Evolutionary conservation across 2,329 filamentous ascomycete genomes (phyloP).

Genomic region (Fusarium pseudoanthophilum): DNA sequence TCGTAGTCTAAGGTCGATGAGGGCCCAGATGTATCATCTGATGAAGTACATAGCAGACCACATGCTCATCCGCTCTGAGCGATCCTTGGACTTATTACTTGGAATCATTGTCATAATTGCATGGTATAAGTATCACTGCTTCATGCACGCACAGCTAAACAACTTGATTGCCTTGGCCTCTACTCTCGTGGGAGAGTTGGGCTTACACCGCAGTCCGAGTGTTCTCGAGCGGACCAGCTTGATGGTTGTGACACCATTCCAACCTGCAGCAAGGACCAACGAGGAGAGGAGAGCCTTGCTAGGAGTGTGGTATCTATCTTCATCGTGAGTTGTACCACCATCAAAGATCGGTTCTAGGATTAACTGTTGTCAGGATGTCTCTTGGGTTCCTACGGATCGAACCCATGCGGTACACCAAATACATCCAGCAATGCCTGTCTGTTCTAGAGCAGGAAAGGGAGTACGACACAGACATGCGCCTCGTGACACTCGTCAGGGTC

Average conservation of each 20-base stretch:
- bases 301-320: constrained; percentile 65
- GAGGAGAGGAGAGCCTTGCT: constrained; percentile 64
- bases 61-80: constrained; percentile 60
- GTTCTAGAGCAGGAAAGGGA: constrained; percentile 58
- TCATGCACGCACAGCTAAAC: constrained; percentile 63
- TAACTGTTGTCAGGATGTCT: constrained; percentile 50
- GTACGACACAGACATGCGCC: constrained; percentile 57
- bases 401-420: constrained; percentile 61
- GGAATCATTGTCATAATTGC: constrained; percentile 61
- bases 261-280: constrained; percentile 55
- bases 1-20: constrained; percentile 58
- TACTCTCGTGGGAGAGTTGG: constrained; percentile 60
- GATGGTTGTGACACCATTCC: constrained; percentile 54
- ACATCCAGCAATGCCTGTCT: constrained; percentile 62
- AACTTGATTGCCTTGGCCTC: constrained; percentile 61
- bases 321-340: constrained; percentile 54
- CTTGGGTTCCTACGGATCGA: constrained; percentile 58
- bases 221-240: constrained; percentile 56
- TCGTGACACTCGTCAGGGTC: constrained; percentile 60
- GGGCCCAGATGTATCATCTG: constrained; percentile 60
- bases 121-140: constrained; percentile 66
- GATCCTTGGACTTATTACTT: constrained; percentile 61
- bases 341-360: not conserved
- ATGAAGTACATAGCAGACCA: constrained; percentile 59
- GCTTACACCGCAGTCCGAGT: constrained; percentile 55